These are phyloP conservation scores for Fusarium sp. DNA, from an alignment of 2,329 filamentous ascomycete species.

Conservation along the genomic window DNA sequence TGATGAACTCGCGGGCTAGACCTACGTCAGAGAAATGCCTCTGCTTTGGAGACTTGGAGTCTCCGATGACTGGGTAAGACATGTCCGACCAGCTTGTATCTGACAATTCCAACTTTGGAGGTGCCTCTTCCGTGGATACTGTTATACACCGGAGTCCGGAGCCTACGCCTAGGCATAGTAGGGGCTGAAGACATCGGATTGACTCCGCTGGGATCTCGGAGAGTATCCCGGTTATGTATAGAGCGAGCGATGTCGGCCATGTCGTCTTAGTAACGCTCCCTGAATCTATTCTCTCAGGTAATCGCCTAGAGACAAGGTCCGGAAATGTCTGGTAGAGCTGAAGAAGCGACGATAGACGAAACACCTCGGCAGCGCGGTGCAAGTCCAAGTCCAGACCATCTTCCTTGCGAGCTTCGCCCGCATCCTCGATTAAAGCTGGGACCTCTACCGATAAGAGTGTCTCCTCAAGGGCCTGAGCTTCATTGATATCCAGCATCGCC, in stretches of 20 bases:
- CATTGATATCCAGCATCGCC: conserved; percentile 33
- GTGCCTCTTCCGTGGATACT: conserved; percentile 8
- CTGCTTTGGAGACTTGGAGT: background rate
- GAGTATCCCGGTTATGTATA: conserved; percentile 22
- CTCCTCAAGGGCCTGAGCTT: conserved; percentile 35
- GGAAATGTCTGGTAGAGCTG: conserved; percentile 56
- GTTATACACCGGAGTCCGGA: conserved; percentile 20
- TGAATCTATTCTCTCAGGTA: conserved; percentile 35
- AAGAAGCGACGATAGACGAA: conserved; percentile 51
- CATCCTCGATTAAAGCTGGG: conserved; percentile 13
- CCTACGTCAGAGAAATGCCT: conserved; percentile 11
- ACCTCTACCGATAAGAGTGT: conserved; percentile 29
- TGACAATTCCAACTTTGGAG: background rate
- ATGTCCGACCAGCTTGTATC: background rate
- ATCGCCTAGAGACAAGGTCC: conserved; percentile 46
- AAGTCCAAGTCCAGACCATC: conserved; percentile 42
- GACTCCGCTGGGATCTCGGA: conserved; percentile 11
- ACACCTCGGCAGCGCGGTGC: conserved; percentile 51
- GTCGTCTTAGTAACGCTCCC: conserved; percentile 14
- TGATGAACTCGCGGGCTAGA: conserved; percentile 22
- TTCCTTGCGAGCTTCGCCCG: background rate
- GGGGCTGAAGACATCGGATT: conserved; percentile 23
- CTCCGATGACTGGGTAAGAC: background rate
- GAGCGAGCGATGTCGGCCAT: conserved; percentile 29
- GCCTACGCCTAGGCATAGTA: conserved; percentile 24